Percentiles rank a stretch among this genome's conserved stretches.
These are phyloP conservation scores for Xylaria palmicola DNA, from an alignment of 495 filamentous ascomycete species.

Conservation along the genomic window DNA sequence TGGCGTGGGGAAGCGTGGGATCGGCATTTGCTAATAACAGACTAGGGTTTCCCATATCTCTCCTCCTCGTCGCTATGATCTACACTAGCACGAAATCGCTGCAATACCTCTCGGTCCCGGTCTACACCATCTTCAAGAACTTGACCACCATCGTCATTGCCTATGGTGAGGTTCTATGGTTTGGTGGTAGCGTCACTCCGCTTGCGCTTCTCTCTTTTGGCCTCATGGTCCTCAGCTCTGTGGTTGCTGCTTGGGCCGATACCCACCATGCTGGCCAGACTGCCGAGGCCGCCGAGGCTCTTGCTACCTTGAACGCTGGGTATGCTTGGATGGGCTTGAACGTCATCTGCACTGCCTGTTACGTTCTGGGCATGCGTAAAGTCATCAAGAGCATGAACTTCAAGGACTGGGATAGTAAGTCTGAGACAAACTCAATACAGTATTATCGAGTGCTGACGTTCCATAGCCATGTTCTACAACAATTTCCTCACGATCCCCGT, in stretches of 20 bases:
- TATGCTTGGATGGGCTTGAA: slow-evolving; percentile 99
- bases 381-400: slow-evolving; percentile 99
- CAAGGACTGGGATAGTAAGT: slow-evolving; percentile 98
- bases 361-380: slow-evolving; percentile 93
- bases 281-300: slow-evolving; percentile 64
- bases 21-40: slow-evolving; percentile 7
- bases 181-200: slow-evolving; percentile 86
- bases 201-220: slow-evolving; percentile 94
- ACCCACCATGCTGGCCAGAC: slow-evolving; percentile 76
- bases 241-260: slow-evolving; percentile 97
- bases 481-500: slow-evolving; percentile 97
- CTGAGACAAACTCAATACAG: neutral
- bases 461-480: slow-evolving; percentile 98
- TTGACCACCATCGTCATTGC: slow-evolving; percentile 98
- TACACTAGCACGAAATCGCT: slow-evolving; percentile 97
- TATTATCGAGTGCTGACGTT: slow-evolving; percentile 30
- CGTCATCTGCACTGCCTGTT: slow-evolving; percentile 91
- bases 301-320: slow-evolving; percentile 90
- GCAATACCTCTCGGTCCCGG: slow-evolving; percentile 93
- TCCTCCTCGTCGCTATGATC: slow-evolving; percentile 98
- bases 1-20: neutral
- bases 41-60: slow-evolving; percentile 93
- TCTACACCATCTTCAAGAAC: slow-evolving; percentile 99
- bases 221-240: slow-evolving; percentile 92
- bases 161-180: slow-evolving; percentile 98